Evolutionary conservation across 2,329 filamentous ascomycete genomes (phyloP), one percentile per base, ranked within the genome.

Genomic region (Colletotrichum tropicale): DNA sequence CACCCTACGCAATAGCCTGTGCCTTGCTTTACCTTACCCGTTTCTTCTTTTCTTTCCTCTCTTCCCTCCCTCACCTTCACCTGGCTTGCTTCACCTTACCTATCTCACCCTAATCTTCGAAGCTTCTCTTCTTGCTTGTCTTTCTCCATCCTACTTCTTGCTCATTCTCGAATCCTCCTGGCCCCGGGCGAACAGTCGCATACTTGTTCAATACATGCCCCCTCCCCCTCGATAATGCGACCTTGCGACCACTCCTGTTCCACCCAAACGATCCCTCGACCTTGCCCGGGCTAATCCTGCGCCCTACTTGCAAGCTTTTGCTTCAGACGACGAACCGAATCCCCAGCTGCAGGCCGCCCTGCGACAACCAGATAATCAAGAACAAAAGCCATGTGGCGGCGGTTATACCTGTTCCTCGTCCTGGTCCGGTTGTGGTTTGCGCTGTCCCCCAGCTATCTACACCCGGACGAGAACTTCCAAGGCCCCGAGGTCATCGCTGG

Each of bases 381-480:
- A 74, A 15, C 48, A 48, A 28, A 61, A 78, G 88, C 80, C 80
- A 98, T 98, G 96, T 98, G 95, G 96, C 93, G 96, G 89, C 93
- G 96, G 85, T 91, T 93, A 77, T 98, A 98, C 86, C 89, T 98
- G 78, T 87, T 98, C 72, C 89, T 99, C 80, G 89, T 98, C 81
- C 88, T 97, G 79, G 92, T 98, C 81, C 94, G 97, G 85, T 90
- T 98, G 82, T 98, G 96, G 91, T 96, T 98, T 84, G 96, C 97
- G 76, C 88, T 98, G 78, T 96, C 94, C 78, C 95, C 97, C 75
- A 98, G 96, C 89, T 99, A 99, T 85, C 91, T 99, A 62, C 97
- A 99, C 85, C 97, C 97, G 7, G 97, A 99, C 87, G 97, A 99
- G 89, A 97, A 98, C 88, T 99, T 99, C 82, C 97, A 99, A 87